Base-by-base conservation (phyloP, 495 filamentous ascomycete species). In the Xeromyces bisporus region DNA sequence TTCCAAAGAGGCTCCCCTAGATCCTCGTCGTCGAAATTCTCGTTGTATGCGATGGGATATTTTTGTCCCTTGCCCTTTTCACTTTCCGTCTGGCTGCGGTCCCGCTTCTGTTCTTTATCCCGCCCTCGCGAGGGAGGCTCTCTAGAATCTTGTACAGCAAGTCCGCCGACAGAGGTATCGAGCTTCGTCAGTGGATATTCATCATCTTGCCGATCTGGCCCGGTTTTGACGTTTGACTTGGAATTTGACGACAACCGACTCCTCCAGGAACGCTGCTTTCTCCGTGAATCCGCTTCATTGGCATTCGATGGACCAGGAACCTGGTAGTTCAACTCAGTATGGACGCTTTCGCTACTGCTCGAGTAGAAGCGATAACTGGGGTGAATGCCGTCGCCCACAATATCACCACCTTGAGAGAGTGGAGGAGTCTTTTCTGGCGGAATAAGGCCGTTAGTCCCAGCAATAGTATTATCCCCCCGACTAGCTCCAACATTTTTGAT, bases 1-100 rank as follows among this genome's bases (percentile, higher is more conserved):
- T 77, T 73, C 89, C 89, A 97, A 3, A 66, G 7, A 24, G 77
- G 79, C 28, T 82, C 73, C 15, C 71, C 73, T 23, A 50, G 49
- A 18, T 68, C 57, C 32, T 78, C 69, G 25, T 77, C 61, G 23
- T 83, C 60, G 11, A 67, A 72, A 13, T 78, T 64, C 32, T 71
- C 61, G 31, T 80, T 73, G 44, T 69, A 80, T 7, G 83, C 77
- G 6, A 64, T 36, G 0, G 79, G 76, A 49, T 93, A 93, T 23
- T 79, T 66, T 9, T 64, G 55, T 18, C 63, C 43, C 41, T 62
- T 35, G 2, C 31, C 5, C 46, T 53, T 15, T 32, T 51, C 43
- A 39, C 51, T 34, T 57, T 67, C 40, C 29, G 60, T 34, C 36
- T 33, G 35, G 13, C 31, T 50, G 36, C 34, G 44, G n/a, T n/a